Evolutionary conservation across 805 yeast species (phyloP).

Genomic region (Huiozyma sinensis): DNA sequence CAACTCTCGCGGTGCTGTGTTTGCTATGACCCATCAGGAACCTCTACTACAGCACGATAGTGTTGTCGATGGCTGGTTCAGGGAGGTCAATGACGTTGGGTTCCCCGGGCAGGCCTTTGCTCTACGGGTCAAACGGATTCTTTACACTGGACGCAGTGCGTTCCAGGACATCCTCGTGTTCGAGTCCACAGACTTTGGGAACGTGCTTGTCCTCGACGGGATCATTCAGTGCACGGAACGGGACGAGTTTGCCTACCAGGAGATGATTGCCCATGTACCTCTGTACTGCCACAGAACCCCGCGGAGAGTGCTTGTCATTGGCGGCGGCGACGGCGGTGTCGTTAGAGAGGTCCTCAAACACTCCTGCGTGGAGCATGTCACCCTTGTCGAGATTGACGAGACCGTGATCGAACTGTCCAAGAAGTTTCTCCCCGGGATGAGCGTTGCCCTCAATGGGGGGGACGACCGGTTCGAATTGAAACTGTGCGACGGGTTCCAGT

Average conservation of each 20-base stretch:
- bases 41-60: conserved; percentile 1
- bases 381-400: conserved; percentile 83
- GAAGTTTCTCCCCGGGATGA: conserved; percentile 69
- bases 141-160: conserved; percentile 56
- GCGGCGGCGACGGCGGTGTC: conserved; percentile 97
- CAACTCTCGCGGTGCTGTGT: too few species aligned
- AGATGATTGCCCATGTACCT: conserved; percentile 79
- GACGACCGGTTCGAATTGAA: conserved; percentile 58
- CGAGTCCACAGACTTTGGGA: conserved; percentile 66
- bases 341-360: conserved; percentile 80
- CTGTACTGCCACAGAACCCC: conserved; percentile 69
- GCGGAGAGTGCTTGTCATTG: conserved; percentile 69
- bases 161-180: conserved; percentile 81
- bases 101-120: conserved; percentile 86
- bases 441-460: conserved; percentile 40
- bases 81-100: conserved; percentile 54
- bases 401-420: conserved; percentile 64
- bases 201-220: conserved; percentile 82
- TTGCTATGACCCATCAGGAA: too few species aligned
- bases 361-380: conserved; percentile 48
- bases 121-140: conserved; percentile 48
- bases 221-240: conserved; percentile 84
- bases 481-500: conserved; percentile 79
- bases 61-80: conserved; percentile 66
- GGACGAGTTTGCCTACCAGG: conserved; percentile 92